These are phyloP conservation scores for Solanum acaule DNA, from an alignment of 257 asterid species.

Conservation along the genomic window DNA sequence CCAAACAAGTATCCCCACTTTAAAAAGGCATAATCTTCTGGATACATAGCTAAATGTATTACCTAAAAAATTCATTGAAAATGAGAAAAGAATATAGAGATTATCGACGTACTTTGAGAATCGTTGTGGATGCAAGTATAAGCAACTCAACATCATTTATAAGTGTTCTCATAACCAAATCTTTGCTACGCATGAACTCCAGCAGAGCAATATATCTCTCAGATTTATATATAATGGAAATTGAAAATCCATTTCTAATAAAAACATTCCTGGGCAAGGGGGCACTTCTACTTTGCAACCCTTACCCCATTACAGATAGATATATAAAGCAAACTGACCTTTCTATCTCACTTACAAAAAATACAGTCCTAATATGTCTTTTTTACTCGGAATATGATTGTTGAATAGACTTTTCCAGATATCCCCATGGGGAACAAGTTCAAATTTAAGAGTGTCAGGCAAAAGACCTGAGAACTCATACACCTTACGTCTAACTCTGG, in stretches of 20 bases:
- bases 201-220: conserved; percentile 28
- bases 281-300: neutral
- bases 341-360: too few species aligned
- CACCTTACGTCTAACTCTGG: neutral
- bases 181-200: conserved; percentile 18
- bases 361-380: too few species aligned
- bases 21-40: neutral
- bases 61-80: neutral
- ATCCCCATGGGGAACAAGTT: neutral
- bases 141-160: conserved; percentile 51
- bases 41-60: too few species aligned
- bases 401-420: neutral
- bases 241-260: neutral
- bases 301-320: neutral
- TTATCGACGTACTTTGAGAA: neutral
- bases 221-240: conserved; percentile 14
- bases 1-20: too few species aligned
- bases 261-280: neutral
- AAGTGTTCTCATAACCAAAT: conserved; percentile 35
- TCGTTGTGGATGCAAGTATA: neutral
- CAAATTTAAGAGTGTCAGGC: neutral
- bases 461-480: neutral
- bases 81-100: neutral
- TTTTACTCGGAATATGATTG: too few species aligned
- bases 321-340: too few species aligned